These are phyloP conservation scores for Acanthamoeba triangularis DNA, from an alignment of 208 protist genomes.

Conservation along the genomic window DNA sequence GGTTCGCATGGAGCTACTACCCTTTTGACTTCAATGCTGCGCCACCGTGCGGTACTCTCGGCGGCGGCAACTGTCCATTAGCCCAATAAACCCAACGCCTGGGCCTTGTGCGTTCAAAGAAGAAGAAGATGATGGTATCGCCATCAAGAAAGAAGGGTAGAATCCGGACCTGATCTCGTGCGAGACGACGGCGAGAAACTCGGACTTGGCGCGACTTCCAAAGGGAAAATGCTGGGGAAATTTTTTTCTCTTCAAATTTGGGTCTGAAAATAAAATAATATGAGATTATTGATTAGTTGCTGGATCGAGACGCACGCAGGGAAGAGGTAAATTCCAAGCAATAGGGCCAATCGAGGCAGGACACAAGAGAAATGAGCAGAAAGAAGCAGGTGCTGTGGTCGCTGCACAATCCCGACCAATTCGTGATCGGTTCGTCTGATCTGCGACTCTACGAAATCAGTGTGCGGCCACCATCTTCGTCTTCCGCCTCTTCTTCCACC, in stretches of 20 bases:
- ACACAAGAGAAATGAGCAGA: not conserved
- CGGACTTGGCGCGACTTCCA: conserved; percentile 82
- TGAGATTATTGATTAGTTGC: too few relatives aligned
- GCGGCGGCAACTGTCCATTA: not conserved
- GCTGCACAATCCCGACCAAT: conserved; percentile 21
- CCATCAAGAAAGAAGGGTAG: too few relatives aligned
- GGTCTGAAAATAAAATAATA: too few relatives aligned
- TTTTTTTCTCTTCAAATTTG: too few relatives aligned
- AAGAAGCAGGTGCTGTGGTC: conserved; percentile 37
- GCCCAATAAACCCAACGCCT: too few relatives aligned
- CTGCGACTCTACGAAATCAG: conserved; percentile 62
- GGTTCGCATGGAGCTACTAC: not conserved
- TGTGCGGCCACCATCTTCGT: not conserved
- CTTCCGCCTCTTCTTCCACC: not conserved
- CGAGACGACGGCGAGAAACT: conserved; percentile 81
- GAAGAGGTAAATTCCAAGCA: too few relatives aligned
- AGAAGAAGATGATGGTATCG: too few relatives aligned
- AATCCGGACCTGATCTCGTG: conserved; percentile 77
- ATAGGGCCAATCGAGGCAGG: too few relatives aligned
- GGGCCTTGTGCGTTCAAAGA: too few relatives aligned
- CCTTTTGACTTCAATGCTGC: not conserved
- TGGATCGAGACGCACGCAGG: too few relatives aligned
- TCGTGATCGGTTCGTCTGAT: conserved; percentile 54
- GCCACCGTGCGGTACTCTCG: not conserved
- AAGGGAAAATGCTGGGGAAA: too few relatives aligned